phyloP scores from a whole-genome alignment of 2,329 filamentous ascomycete genomes.

The Ophiocordyceps camponoti-floridani region DNA sequence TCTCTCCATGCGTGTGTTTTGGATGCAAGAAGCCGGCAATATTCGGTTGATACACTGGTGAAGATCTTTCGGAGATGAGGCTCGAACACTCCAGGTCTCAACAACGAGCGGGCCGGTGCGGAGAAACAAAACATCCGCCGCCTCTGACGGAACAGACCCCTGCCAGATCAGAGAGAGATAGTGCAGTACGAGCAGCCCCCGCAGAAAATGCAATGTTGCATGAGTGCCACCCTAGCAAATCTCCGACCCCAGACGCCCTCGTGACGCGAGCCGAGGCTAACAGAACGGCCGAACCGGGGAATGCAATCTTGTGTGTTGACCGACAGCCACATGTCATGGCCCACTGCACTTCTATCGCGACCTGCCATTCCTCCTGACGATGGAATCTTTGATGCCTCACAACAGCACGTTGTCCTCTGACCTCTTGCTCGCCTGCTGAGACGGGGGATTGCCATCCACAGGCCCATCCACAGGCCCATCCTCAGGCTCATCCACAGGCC shows the following conservation, averaged over 20 bases:
- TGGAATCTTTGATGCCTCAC: not conserved
- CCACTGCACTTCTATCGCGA: not conserved
- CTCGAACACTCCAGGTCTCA: not conserved
- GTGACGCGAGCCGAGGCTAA: not conserved
- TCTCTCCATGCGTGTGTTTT: not conserved
- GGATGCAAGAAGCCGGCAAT: not conserved
- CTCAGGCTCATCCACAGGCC: too few species aligned
- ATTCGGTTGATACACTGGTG: not conserved
- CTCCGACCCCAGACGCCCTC: not conserved
- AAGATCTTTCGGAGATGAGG: too few species aligned
- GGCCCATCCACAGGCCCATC: not conserved
- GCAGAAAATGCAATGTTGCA: too few species aligned
- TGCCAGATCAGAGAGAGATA: too few species aligned
- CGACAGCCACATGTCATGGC: conserved; percentile 1
- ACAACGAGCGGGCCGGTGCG: not conserved
- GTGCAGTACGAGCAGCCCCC: too few species aligned
- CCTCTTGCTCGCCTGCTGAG: not conserved
- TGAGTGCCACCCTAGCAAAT: not conserved
- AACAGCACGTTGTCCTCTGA: not conserved
- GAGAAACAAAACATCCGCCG: not conserved
- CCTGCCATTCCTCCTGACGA: not conserved
- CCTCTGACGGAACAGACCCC: too few species aligned
- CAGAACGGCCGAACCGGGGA: not conserved
- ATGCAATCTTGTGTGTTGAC: conserved; percentile 1
- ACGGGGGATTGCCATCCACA: not conserved